Percentiles rank a stretch among this genome's conserved stretches.
Evolutionary conservation across 2,329 filamentous ascomycete species (phyloP).

Genomic region (Tolypocladium sp.): DNA sequence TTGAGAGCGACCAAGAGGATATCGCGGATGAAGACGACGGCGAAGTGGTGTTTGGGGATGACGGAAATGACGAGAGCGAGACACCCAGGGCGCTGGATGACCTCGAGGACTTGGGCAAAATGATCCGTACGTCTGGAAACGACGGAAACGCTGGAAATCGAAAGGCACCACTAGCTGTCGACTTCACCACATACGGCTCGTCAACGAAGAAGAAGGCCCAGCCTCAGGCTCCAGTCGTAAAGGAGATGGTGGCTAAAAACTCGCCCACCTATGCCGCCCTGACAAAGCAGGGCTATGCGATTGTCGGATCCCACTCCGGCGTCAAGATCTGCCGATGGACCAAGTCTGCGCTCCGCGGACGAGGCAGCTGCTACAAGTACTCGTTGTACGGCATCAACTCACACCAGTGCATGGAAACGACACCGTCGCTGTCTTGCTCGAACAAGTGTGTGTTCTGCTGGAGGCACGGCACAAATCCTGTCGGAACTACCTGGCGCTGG

Average conservation of each 20-base stretch:
- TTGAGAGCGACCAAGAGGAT: conserved; percentile 76
- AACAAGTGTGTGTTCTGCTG: conserved; percentile 99
- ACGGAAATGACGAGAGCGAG: conserved; percentile 26
- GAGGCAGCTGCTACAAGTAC: conserved; percentile 95
- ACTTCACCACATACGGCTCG: conserved; percentile 70
- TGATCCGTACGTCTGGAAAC: conserved; percentile 40
- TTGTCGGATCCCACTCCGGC: conserved; percentile 89
- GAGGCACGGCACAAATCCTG: conserved; percentile 94
- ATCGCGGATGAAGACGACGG: conserved; percentile 50
- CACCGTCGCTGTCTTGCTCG: conserved; percentile 86
- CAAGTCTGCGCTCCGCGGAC: conserved; percentile 86
- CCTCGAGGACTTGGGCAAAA: conserved; percentile 72
- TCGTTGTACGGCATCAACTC: conserved; percentile 96
- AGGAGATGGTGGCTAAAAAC: conserved; percentile 89
- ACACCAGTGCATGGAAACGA: conserved; percentile 97
- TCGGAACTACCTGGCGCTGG: conserved; percentile 96
- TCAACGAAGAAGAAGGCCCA: conserved; percentile 33
- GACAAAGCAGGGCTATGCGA: conserved; percentile 94
- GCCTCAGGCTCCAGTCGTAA: conserved; percentile 38
- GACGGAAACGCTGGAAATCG: conserved; percentile 19
- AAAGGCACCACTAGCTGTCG: conserved; percentile 58
- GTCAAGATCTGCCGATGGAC: conserved; percentile 99
- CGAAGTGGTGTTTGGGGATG: conserved; percentile 35
- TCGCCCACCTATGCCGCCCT: conserved; percentile 83
- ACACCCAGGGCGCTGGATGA: conserved; percentile 52